phyloP scores from a whole-genome alignment of 768 basidiomycete species.

The Russula vinacea region DNA sequence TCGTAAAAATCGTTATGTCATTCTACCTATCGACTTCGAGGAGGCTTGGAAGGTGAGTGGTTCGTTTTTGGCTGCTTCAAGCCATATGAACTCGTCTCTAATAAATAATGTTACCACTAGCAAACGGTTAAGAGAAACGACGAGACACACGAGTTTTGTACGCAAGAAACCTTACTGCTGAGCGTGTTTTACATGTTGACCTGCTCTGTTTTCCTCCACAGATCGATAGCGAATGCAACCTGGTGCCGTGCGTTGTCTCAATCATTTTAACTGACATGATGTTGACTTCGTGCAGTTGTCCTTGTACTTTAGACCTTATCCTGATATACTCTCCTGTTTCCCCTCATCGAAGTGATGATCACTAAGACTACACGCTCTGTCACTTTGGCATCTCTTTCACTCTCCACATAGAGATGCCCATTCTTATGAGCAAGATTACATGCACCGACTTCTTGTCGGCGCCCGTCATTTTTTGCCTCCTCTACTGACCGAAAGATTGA shows the following conservation, averaged over 20 bases:
- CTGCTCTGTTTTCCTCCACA: conserved; percentile 18
- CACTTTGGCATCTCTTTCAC: conserved; percentile 82
- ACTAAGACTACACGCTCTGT: conserved; percentile 47
- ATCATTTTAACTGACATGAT: conserved; percentile 25
- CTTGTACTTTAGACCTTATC: conserved; percentile 41
- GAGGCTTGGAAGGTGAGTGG: conserved; percentile 97
- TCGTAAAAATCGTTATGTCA: conserved; percentile 96
- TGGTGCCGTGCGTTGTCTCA: conserved; percentile 31
- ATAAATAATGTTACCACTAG: conserved; percentile 43
- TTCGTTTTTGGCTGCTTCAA: conserved; percentile 46
- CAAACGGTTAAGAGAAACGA: conserved; percentile 95
- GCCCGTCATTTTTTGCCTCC: conserved; percentile 42
- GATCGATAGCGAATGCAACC: conserved; percentile 39
- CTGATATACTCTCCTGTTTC: conserved; percentile 27
- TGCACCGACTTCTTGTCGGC: conserved; percentile 12
- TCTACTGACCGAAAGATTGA: conserved; percentile 34
- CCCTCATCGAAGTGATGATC: conserved; percentile 1
- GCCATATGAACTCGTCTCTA: conserved; percentile 34
- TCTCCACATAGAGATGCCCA: conserved; percentile 69
- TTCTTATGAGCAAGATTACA: conserved; percentile 75
- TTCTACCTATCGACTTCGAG: conserved; percentile 95
- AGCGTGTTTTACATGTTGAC: conserved; percentile 18
- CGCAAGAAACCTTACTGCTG: conserved; percentile 30
- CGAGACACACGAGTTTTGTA: conserved; percentile 97
- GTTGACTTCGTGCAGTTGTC: conserved; percentile 32